Base-by-base conservation (phyloP, 306 rosid species). In the Canavalia ensiformis region DNA sequence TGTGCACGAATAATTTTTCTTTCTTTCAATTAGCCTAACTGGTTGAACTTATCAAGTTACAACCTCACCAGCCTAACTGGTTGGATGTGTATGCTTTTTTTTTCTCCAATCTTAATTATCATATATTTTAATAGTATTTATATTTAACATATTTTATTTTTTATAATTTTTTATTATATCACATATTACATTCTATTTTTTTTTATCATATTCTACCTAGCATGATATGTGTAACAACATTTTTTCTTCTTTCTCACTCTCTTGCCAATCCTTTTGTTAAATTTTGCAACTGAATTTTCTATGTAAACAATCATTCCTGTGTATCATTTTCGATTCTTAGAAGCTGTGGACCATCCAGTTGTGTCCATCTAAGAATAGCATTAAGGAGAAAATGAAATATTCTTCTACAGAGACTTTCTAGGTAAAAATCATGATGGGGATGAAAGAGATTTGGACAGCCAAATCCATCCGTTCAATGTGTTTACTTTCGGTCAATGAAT, bases 331-430 rank as follows among this genome's bases (percentile, higher is more conserved):
- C 90, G 74, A 52, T 54, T 55, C 39, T 69, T 63, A 66, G 84
- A 62, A 81, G 83, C 34, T 13, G 9, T 76, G 89, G 94, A 89
- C 89, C 94, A 85, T 87, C 85, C 90, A 91, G 89, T 84, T 89
- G 96, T 90, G 74, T 81, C 91, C 87, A 89, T 88, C 90, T 75
- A 87, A 84, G 88, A 84, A 62, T 86, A 79, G 78, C 88, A 88
- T 91, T 87, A 88, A 77, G 88, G 85, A 75, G 90, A 86, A 86
- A 94, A 88, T 76, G 93, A 92, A 88, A 91, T 92, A 89, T 91
- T 91, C 92, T 88, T 84, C 87, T 50, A 2, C 12, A 52, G 73
- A 82, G 80, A 91, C 87, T 89, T 87, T 85, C 28, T 51, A 31
- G 44, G 77, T 67, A 77, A 87, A 69, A 82, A 80, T 82, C 80